phyloP scores from a whole-genome alignment of 371 early-diverging fungal genomes.

The Actinomucor elegans region DNA sequence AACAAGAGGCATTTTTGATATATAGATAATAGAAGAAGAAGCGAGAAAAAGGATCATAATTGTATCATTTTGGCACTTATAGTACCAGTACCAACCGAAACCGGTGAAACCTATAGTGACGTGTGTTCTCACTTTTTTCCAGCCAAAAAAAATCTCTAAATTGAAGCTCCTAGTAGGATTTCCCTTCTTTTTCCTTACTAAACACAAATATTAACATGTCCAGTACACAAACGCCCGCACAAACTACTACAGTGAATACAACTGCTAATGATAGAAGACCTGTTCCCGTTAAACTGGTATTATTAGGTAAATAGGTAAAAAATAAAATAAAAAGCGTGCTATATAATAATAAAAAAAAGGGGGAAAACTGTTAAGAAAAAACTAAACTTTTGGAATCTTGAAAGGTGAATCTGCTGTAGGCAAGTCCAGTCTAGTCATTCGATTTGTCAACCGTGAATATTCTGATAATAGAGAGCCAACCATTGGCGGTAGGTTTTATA shows the following conservation, averaged over 20 bases:
- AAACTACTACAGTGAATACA: background rate
- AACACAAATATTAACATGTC: slow-evolving; percentile 1
- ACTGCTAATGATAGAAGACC: slow-evolving; percentile 32
- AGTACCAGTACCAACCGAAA: too few relatives aligned
- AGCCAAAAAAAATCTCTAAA: too few relatives aligned
- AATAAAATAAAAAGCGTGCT: background rate
- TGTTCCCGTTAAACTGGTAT: slow-evolving; percentile 66
- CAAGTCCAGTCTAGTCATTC: slow-evolving; percentile 78
- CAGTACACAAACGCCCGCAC: background rate
- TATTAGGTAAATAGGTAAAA: slow-evolving; percentile 51
- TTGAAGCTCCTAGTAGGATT: too few relatives aligned
- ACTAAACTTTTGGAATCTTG: background rate
- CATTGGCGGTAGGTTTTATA: slow-evolving; percentile 74
- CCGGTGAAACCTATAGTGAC: too few relatives aligned
- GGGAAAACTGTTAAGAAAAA: background rate
- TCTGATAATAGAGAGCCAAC: slow-evolving; percentile 96
- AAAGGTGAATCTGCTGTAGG: slow-evolving; percentile 88
- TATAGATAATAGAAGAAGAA: background rate
- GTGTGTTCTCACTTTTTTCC: too few relatives aligned
- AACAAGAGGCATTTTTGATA: slow-evolving; percentile 48
- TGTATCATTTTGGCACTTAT: too few relatives aligned
- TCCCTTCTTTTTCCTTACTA: background rate
- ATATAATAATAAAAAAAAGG: background rate
- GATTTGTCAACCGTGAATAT: slow-evolving; percentile 95
- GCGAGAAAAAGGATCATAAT: background rate